Evolutionary conservation across 179 eudicot species (phyloP), one percentile per base, ranked within the genome.

Genomic region (Amaranthus tricolor): DNA sequence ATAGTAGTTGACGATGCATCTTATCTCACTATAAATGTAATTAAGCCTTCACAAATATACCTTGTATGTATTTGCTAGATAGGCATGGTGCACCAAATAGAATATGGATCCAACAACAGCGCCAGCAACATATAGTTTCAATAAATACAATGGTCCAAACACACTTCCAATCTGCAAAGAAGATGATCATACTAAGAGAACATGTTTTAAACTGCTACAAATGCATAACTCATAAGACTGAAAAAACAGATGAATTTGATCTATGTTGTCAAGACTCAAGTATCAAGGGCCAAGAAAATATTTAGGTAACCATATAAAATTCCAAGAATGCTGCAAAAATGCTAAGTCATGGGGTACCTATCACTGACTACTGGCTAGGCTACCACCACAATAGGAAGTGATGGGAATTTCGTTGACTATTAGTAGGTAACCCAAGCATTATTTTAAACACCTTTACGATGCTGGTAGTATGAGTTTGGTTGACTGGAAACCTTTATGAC

Each of bases 91-190:
- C 75, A 80, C 87, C 85, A 93, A 82, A 77, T 82, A 91, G 80
- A 91, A 93, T 72, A 88, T 74, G 48, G 98, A 91, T 76, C 97
- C 98, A 61, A 71, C 90, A 71, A 89, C 68, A 67, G 98, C 98
- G 52, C 98, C 94, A 16, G 91, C 59, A n/a, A 93, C 64, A 81
- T 93, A 93, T 77, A 93, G 68, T 86, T 88, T 91, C 87, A 93
- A 84, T 82, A 93, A 60, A 81, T 74, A 91, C 59, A 77, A 86
- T 43, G 97, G 83, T 72, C 98, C 98, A 84, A 91, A 87, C 21
- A 19, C 51, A 51, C 85, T 78, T 82, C 86, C 98, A 70, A 91
- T 83, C 98, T 93, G 90, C 55, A 47, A 78, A 68, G 15, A 63
- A 51, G 65, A 21, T 68, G 64, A 66, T 19, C 59, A 68, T 67